phyloP scores from a whole-genome alignment of 129 eudicot species.

The Scalesia atractyloides region DNA sequence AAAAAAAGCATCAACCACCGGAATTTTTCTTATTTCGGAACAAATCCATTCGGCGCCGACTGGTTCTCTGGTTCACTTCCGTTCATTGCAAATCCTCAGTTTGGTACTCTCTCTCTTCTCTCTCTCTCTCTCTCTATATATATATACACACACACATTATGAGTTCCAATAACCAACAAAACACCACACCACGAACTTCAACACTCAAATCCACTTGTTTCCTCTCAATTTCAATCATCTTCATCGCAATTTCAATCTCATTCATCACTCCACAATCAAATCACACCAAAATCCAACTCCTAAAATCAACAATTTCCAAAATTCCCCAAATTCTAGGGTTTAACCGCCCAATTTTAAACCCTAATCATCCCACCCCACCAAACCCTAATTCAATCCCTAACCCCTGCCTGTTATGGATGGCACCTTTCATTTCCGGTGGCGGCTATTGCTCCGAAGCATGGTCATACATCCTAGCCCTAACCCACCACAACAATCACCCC shows the following conservation, averaged over 20 bases:
- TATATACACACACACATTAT: slow-evolving; percentile 9
- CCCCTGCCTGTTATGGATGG: slow-evolving; percentile 77
- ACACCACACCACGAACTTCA: slow-evolving; percentile 23
- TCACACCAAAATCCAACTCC: neutral
- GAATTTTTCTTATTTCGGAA: neutral
- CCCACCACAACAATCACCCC: slow-evolving; percentile 27
- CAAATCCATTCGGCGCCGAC: neutral
- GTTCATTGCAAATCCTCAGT: neutral
- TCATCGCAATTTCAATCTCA: slow-evolving; percentile 53
- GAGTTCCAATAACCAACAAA: slow-evolving; percentile 26
- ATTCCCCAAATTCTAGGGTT: slow-evolving; percentile 22
- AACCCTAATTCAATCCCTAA: slow-evolving; percentile 30
- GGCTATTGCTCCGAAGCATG: slow-evolving; percentile 93
- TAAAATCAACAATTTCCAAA: too few species aligned
- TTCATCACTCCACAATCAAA: slow-evolving; percentile 37
- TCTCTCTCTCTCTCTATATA: neutral
- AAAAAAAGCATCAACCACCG: neutral
- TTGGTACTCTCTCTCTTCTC: neutral
- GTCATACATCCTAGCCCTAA: slow-evolving; percentile 69
- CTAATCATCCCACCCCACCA: neutral
- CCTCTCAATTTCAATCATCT: slow-evolving; percentile 42
- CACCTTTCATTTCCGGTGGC: slow-evolving; percentile 85
- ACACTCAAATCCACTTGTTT: slow-evolving; percentile 39
- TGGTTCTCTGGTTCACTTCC: neutral
- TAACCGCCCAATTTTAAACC: slow-evolving; percentile 32